Conservation (phyloP, 2,329 filamentous ascomycete genomes). For the Stagonosporopsis chrysanthemi region DNA sequence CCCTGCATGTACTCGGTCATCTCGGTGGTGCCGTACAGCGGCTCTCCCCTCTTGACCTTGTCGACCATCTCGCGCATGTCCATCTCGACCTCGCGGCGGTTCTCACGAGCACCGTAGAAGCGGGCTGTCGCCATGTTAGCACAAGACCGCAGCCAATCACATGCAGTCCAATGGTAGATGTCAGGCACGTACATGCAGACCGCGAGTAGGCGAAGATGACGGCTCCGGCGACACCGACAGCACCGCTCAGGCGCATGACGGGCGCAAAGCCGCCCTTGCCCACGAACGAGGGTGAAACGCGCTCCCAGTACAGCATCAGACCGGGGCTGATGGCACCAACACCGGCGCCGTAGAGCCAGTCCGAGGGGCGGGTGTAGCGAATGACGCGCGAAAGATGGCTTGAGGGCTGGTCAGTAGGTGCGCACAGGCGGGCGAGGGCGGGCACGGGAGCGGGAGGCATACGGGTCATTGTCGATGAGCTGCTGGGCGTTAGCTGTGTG, state of each 20-base stretch:
- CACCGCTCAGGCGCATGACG: conserved; percentile 79
- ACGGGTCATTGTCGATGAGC: conserved; percentile 99
- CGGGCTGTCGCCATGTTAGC: conserved; percentile 67
- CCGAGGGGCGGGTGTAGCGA: conserved; percentile 82
- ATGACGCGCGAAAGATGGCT: conserved; percentile 93
- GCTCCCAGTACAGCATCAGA: conserved; percentile 81
- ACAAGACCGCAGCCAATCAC: conserved; percentile 1
- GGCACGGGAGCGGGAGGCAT: conserved; percentile 54
- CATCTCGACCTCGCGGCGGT: conserved; percentile 88
- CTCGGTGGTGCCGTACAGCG: conserved; percentile 82
- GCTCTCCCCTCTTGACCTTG: conserved; percentile 90
- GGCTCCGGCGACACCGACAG: conserved; percentile 76
- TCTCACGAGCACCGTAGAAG: conserved; percentile 95
- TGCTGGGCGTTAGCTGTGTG: conserved; percentile 54
- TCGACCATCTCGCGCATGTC: conserved; percentile 98
- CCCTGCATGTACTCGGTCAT: conserved; percentile 92
- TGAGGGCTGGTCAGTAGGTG: conserved; percentile 32
- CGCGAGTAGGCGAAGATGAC: conserved; percentile 87
- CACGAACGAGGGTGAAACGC: conserved; percentile 82
- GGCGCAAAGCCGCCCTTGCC: conserved; percentile 82
- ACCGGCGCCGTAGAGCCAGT: conserved; percentile 76
- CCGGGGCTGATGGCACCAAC: conserved; percentile 76
- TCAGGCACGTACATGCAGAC: conserved; percentile 73
- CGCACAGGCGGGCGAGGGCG: conserved; percentile 10
- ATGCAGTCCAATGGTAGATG: not conserved